Evolutionary conservation across 1,284 basidiomycete genomes (phyloP), one percentile per base, ranked within the genome.

Genomic region (Malassezia slooffiae): DNA sequence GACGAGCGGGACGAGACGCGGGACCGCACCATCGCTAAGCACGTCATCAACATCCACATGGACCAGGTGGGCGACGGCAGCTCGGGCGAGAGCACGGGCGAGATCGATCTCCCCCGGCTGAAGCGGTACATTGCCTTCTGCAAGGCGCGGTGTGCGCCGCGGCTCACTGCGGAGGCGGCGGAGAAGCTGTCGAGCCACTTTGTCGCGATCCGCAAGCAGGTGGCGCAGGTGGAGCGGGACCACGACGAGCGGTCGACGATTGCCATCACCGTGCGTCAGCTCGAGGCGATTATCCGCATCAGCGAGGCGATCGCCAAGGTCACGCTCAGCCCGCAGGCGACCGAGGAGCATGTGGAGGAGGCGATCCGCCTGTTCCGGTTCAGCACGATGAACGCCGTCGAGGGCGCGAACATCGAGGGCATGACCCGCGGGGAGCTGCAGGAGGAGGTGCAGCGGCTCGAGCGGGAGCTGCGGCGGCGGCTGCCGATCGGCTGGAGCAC

Each of bases 11-110:
- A 96, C 68, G 93, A 97, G 72, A 75, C 77, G 38, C 79, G 93
- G 34, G 93, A 99, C 71, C 80, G 82, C 67, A 87, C 82, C 58
- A 93, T 97, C 58, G 91, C 93, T 10, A 86, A 83, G 72, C 89
- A 96, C 69, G 89, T 99, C 59, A 91, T 99, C 85, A 90, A 90
- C 70, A 85, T 95, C 42, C 93, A 97, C 71, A 95, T 96, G 88
- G 91, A 91, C 71, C 77, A 85, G 36, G 78, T 75, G 46, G 80
- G 79, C 49, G 77, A 77, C 2, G 78, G 84, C 41, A 38, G 38
- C 3, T 42, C 53, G n/a, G 54, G 49, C 3, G 76, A 81, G 1
- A n/a, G n/a, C n/a, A n/a, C n/a, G n/a, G 91, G 88, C n/a, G 93
- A 99, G 71, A 86, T 99, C 48, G 84, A 88, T 63, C 77, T 97